Conservation (phyloP, 2,329 filamentous ascomycete genomes). For the Penicillium sp. region DNA sequence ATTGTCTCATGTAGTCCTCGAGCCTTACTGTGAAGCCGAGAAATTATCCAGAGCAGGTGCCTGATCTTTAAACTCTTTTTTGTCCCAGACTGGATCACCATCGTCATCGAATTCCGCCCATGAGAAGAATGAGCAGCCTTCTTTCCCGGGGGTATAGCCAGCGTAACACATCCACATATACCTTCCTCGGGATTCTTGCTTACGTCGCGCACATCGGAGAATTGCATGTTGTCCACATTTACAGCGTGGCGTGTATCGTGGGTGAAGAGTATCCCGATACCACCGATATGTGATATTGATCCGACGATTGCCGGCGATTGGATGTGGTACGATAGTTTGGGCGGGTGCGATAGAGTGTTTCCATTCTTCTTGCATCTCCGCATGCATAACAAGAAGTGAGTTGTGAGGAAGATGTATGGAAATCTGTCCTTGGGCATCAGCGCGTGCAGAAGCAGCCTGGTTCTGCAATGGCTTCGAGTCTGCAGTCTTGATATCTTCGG, state of each 20-base stretch:
- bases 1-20: too few species aligned
- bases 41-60: slow-evolving; percentile 31
- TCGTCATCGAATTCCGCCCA: slow-evolving; percentile 89
- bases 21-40: slow-evolving; percentile 18
- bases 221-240: slow-evolving; percentile 68
- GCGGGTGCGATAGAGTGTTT: slow-evolving; percentile 84
- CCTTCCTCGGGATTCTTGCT: slow-evolving; percentile 71
- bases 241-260: slow-evolving; percentile 75
- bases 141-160: slow-evolving; percentile 46
- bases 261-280: slow-evolving; percentile 77
- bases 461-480: slow-evolving; percentile 32
- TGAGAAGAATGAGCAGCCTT: slow-evolving; percentile 74
- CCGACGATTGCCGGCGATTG: slow-evolving; percentile 73
- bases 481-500: slow-evolving; percentile 12
- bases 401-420: slow-evolving; percentile 94
- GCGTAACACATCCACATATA: slow-evolving; percentile 97
- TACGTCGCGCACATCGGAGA: slow-evolving; percentile 77
- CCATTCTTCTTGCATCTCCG: slow-evolving; percentile 97
- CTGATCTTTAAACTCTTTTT: slow-evolving; percentile 14
- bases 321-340: slow-evolving; percentile 78
- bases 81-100: slow-evolving; percentile 70
- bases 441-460: slow-evolving; percentile 25
- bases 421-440: slow-evolving; percentile 79
- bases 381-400: slow-evolving; percentile 91
- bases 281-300: slow-evolving; percentile 95